A percentile compares a stretch with the other conserved stretches of the same genome.
Evolutionary conservation across 2,329 filamentous ascomycete genomes (phyloP).

Genomic region (Stagonosporopsis chrysanthemi): DNA sequence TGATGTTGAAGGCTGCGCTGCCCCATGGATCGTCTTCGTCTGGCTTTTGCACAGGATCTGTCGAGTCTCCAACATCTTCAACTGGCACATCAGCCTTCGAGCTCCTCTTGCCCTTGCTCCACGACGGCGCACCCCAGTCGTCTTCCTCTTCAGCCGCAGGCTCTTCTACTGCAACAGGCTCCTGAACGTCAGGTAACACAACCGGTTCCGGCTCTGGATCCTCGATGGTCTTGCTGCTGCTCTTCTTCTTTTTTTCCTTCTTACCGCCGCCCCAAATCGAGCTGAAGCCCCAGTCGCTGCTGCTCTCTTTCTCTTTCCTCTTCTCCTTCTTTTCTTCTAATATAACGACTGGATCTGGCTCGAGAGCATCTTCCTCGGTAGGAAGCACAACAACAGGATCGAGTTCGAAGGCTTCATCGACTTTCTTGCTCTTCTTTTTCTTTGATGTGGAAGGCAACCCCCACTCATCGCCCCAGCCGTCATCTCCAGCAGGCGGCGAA

Average conservation of each 20-base stretch:
- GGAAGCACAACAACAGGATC: slow-evolving; percentile 13
- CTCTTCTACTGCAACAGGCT: slow-evolving; percentile 60
- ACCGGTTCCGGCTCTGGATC: slow-evolving; percentile 34
- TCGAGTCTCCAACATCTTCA: slow-evolving; percentile 51
- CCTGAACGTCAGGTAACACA: slow-evolving; percentile 44
- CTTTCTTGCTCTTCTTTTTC: slow-evolving; percentile 45
- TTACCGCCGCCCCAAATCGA: slow-evolving; percentile 52
- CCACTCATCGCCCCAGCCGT: slow-evolving; percentile 39
- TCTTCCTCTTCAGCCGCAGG: slow-evolving; percentile 59
- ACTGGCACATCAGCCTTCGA: slow-evolving; percentile 51
- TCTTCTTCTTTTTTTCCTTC: slow-evolving; percentile 55
- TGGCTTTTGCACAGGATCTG: slow-evolving; percentile 53
- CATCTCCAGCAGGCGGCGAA: slow-evolving; percentile 32
- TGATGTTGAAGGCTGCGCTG: slow-evolving; percentile 49
- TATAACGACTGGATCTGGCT: slow-evolving; percentile 34
- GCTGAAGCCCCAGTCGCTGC: slow-evolving; percentile 46
- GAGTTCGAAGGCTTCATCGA: slow-evolving; percentile 45
- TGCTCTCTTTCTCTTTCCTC: slow-evolving; percentile 42
- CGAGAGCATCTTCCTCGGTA: slow-evolving; percentile 41
- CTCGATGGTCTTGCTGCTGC: slow-evolving; percentile 48
- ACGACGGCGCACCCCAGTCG: slow-evolving; percentile 65
- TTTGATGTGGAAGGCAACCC: slow-evolving; percentile 21
- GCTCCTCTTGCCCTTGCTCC: slow-evolving; percentile 57
- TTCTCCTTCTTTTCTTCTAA: slow-evolving; percentile 36
- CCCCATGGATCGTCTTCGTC: slow-evolving; percentile 53